These are phyloP conservation scores for Elsinoe batatas DNA, from an alignment of 2,329 filamentous ascomycete genomes.

Conservation along the genomic window DNA sequence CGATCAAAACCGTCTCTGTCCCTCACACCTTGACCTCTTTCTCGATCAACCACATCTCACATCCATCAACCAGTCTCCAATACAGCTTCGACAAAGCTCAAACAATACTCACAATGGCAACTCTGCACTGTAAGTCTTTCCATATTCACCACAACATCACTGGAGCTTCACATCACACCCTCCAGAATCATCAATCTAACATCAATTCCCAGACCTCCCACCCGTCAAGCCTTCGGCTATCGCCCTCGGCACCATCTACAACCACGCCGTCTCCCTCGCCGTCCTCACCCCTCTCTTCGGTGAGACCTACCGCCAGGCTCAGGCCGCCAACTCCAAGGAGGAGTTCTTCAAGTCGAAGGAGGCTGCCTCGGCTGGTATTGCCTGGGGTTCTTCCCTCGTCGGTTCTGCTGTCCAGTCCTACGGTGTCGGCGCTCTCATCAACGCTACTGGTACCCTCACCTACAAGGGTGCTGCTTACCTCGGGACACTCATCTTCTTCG, in stretches of 20 bases:
- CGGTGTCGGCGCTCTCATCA: conserved; percentile 44
- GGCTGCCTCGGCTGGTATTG: conserved; percentile 73
- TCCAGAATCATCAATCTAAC: conserved; percentile 5
- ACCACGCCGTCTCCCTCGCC: conserved; percentile 80
- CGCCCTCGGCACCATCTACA: conserved; percentile 91
- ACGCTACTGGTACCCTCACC: conserved; percentile 85
- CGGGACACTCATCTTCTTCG: conserved; percentile 82
- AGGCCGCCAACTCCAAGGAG: conserved; percentile 86
- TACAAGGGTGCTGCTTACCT: conserved; percentile 98
- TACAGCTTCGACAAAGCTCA: conserved; percentile 7
- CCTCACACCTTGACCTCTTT: neutral
- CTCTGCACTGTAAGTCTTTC: conserved; percentile 46
- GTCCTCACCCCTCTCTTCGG: conserved; percentile 85
- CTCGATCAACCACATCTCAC: conserved; percentile 9
- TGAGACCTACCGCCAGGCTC: conserved; percentile 86
- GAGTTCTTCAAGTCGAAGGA: conserved; percentile 94
- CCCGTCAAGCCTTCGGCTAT: conserved; percentile 97
- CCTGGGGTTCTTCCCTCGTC: conserved; percentile 81
- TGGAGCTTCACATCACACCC: neutral
- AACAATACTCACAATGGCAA: conserved; percentile 42
- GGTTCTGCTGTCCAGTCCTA: conserved; percentile 62
- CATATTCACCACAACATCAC: neutral
- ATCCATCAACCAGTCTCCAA: conserved; percentile 3
- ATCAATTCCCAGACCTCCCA: conserved; percentile 47
- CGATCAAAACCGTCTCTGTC: neutral